Conservation (phyloP, 306 rosid species). For the Cicer cuneatum region DNA sequence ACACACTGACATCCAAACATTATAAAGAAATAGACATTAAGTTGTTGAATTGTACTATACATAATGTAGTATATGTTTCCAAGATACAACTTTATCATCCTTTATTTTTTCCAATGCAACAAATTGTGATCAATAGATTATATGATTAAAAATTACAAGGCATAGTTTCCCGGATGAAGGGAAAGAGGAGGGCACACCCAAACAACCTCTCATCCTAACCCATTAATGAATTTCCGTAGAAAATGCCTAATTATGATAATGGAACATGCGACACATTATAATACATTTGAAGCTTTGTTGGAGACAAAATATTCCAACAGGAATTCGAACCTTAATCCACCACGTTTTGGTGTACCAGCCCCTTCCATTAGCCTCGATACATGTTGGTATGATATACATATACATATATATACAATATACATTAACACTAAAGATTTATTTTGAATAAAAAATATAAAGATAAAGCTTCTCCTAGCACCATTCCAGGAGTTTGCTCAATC, state of each 20-base stretch:
- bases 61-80: no score
- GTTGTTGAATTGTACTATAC: no score
- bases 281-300: background rate
- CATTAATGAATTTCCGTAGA: conserved; percentile 46
- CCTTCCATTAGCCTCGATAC: background rate
- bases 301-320: background rate
- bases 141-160: conserved; percentile 30
- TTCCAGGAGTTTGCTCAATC: conserved; percentile 57
- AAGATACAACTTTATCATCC: background rate
- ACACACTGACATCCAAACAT: no score
- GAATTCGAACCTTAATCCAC: background rate
- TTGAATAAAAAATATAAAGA: conserved; percentile 4
- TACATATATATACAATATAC: conserved; percentile 24
- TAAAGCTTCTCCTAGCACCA: conserved; percentile 35
- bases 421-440: conserved; percentile 58
- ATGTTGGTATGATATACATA: background rate
- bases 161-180: conserved; percentile 50
- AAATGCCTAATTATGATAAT: conserved; percentile 26
- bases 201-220: conserved; percentile 98
- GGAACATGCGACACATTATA: conserved; percentile 29
- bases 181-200: conserved; percentile 92
- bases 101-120: conserved; percentile 40
- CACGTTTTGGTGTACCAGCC: background rate
- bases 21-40: no score
- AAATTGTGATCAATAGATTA: conserved; percentile 36